Base-by-base conservation (phyloP, 495 filamentous ascomycete species). In the Aspergillus baeticus region DNA sequence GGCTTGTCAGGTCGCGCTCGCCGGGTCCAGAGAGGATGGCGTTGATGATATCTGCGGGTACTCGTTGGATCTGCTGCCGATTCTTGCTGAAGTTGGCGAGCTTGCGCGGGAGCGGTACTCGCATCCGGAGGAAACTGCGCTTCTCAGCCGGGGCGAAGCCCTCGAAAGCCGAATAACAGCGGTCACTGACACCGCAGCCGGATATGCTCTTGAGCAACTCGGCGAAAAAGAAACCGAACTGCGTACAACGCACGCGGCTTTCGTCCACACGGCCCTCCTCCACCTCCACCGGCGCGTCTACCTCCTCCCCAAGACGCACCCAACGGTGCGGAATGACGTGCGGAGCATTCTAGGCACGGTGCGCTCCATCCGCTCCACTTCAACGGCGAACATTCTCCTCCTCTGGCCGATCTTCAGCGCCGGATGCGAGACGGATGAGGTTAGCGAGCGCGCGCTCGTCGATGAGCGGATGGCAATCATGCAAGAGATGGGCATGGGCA, bases 351-450 rank as follows among this genome's bases (percentile, higher is more conserved):
- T 72, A 7, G 35, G 56, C 7, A 62, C 65, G 10, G 37, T 69
- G 2, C 14, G 54, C 20, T 11, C 55, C 0, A 68, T 73, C 8
- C 47, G 54, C 2, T 57, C 66, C 0, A 59, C 54, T 13, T 73
- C 68, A 0, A 44, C 57, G 13, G 62, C 64, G 5, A 73, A 73
- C 33, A 67, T 73, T 10, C 53, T 71, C 4, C 63, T 71, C 15
- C 57, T 73, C 0, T 73, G 70, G 70, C 70, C 70, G 1, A 54
- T 73, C 14, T 73, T 73, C 37, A 73, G 63, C 34, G 66, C 59
- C 5, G 70, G 70, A 0, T 73, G 68, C 41, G 70, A 73, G 41
- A 73, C 63, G 1, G 62, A 62, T n/a, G 41, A 52, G 5, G n/a
- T 3, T 6, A 39, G 29, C 4, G 66, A 69, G 31, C 61, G 63